Percentiles rank a stretch among this genome's conserved stretches.
phyloP scores from a whole-genome alignment of 768 basidiomycete species.

The Trametes punicea region DNA sequence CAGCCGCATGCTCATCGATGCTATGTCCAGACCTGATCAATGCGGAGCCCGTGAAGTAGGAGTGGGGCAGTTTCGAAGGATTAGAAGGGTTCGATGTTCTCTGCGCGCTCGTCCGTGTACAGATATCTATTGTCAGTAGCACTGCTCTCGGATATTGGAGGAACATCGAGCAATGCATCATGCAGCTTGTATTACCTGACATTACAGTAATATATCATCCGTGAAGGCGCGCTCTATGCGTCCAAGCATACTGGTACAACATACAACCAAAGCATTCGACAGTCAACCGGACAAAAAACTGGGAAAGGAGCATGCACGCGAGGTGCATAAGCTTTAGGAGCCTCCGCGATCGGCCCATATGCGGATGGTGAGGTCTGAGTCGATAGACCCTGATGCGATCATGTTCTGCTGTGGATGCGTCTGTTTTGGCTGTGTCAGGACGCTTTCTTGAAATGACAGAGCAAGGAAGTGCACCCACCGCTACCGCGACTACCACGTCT shows the following conservation, averaged over 20 bases:
- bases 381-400: conserved; percentile 86
- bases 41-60: conserved; percentile 52
- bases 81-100: conserved; percentile 3
- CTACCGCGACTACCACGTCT: conserved; percentile 78
- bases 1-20: neutral
- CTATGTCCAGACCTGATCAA: conserved; percentile 51
- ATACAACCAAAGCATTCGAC: neutral
- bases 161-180: conserved; percentile 5
- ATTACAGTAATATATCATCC: neutral
- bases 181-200: neutral
- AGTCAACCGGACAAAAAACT: neutral
- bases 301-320: neutral
- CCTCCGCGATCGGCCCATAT: conserved; percentile 69
- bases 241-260: conserved; percentile 4
- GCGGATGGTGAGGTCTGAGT: conserved; percentile 76
- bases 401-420: conserved; percentile 84
- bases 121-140: conserved; percentile 18
- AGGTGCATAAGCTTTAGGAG: neutral
- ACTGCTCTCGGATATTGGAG: conserved; percentile 17
- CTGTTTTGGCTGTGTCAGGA: conserved; percentile 36
- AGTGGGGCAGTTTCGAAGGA: neutral
- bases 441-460: neutral
- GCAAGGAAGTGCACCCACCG: conserved; percentile 48
- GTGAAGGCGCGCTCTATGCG: neutral
- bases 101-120: conserved; percentile 12